phyloP scores from a whole-genome alignment of 2,329 filamentous ascomycete genomes.

The Didymella pomorum region DNA sequence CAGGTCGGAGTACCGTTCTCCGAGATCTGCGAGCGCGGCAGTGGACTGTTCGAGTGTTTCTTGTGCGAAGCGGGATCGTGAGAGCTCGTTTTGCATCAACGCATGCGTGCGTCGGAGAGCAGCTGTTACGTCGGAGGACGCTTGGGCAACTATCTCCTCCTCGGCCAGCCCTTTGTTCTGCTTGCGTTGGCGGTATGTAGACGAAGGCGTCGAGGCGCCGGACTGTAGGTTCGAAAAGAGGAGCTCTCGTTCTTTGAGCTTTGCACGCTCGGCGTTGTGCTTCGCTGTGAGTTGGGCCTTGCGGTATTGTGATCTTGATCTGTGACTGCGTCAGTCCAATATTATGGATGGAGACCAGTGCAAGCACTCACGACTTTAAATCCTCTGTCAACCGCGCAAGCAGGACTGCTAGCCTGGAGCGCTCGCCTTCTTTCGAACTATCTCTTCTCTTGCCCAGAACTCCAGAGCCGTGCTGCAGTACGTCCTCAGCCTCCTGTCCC shows the following conservation, averaged over 20 bases:
- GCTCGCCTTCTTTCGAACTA: constrained; percentile 67
- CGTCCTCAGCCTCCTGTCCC: constrained; percentile 77
- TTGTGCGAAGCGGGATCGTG: constrained; percentile 86
- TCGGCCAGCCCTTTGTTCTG: constrained; percentile 66
- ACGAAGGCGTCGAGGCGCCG: constrained; percentile 46
- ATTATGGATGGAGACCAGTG: not conserved
- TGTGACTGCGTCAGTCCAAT: constrained; percentile 32
- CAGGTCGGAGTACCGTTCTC: constrained; percentile 81
- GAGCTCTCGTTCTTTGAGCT: constrained; percentile 77
- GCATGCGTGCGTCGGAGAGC: constrained; percentile 86
- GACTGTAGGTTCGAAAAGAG: constrained; percentile 72
- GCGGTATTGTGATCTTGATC: constrained; percentile 74
- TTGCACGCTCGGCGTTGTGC: constrained; percentile 75
- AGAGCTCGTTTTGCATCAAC: constrained; percentile 83
- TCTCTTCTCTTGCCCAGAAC: constrained; percentile 50
- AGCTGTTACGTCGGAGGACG: constrained; percentile 83
- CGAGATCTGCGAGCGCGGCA: constrained; percentile 79
- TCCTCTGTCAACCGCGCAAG: constrained; percentile 74
- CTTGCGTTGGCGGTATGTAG: constrained; percentile 47
- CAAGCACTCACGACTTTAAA: constrained; percentile 69
- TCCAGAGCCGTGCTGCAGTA: constrained; percentile 57
- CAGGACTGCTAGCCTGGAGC: constrained; percentile 70
- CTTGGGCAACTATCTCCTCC: constrained; percentile 75
- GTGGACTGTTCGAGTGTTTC: constrained; percentile 87
- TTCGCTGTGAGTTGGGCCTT: constrained; percentile 83